A percentile compares a stretch with the other conserved stretches of the same genome.
Evolutionary conservation across 345 rosid genomes (phyloP).

Genomic region (Crucihimalaya himalaica): DNA sequence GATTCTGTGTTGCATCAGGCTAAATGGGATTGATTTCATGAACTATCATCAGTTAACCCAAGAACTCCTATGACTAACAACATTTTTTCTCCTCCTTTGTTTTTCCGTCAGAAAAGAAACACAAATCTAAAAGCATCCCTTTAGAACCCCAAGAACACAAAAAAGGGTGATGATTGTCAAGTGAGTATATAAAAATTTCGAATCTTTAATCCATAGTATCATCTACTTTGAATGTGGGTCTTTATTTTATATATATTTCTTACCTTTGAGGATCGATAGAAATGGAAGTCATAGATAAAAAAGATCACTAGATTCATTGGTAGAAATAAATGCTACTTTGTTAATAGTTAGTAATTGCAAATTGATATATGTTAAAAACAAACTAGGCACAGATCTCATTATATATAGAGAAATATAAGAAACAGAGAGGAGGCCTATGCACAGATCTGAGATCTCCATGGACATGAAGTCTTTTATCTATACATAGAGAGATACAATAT

Average conservation of each 20-base stretch:
- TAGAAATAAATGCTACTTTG: background rate
- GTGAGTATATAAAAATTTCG: slow-evolving; percentile 29
- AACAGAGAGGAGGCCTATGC: background rate
- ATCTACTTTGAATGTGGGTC: background rate
- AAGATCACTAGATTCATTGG: background rate
- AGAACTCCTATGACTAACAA: slow-evolving; percentile 41
- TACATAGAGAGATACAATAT: background rate
- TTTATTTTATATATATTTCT: background rate
- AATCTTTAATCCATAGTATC: slow-evolving; percentile 8
- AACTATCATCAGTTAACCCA: slow-evolving; percentile 69
- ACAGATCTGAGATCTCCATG: background rate
- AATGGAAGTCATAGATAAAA: background rate
- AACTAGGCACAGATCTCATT: slow-evolving; percentile 8
- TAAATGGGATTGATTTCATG: slow-evolving; percentile 74
- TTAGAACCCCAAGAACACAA: background rate
- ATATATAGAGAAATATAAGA: background rate
- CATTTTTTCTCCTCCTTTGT: slow-evolving; percentile 23
- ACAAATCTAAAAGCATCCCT: slow-evolving; percentile 24
- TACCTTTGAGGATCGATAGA: background rate
- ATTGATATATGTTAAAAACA: background rate
- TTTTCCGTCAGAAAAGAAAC: background rate
- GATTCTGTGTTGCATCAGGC: slow-evolving; percentile 75
- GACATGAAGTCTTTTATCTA: slow-evolving; percentile 2
- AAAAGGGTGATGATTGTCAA: slow-evolving; percentile 33
- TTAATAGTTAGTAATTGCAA: background rate